Evolutionary conservation across 805 yeast species (phyloP).

Genomic region (Myxozyma geophila): DNA sequence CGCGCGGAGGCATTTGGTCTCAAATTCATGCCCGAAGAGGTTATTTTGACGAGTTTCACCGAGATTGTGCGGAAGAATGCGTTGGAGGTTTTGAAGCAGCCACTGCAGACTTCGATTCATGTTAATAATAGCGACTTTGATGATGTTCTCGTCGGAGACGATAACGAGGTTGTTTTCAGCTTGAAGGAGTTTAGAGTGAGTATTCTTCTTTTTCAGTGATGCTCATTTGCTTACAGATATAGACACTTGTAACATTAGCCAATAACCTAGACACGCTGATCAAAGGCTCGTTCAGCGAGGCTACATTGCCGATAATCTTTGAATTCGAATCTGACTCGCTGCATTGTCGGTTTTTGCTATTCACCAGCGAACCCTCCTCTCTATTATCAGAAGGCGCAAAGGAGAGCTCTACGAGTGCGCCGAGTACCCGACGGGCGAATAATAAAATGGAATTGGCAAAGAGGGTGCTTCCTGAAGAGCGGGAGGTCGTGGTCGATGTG

Average conservation of each 20-base stretch:
- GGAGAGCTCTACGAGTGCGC: not conserved
- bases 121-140: conserved; percentile 21
- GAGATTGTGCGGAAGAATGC: conserved; percentile 16
- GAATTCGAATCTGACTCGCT: conserved; percentile 14
- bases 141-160: conserved; percentile 11
- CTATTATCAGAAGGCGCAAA: not conserved
- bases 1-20: conserved; percentile 33
- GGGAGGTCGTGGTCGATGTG: conserved; percentile 4
- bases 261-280: conserved; percentile 17
- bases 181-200: conserved; percentile 29
- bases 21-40: conserved; percentile 14
- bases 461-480: not conserved
- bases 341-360: conserved; percentile 17
- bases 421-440: not conserved
- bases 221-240: not conserved
- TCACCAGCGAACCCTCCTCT: conserved; percentile 30
- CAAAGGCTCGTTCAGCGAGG: conserved; percentile 25
- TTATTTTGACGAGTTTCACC: conserved; percentile 26
- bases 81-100: conserved; percentile 29
- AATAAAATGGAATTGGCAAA: conserved; percentile 2
- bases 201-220: too few relatives aligned
- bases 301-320: conserved; percentile 28
- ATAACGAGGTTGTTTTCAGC: conserved; percentile 21
- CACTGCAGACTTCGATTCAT: conserved; percentile 32
- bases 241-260: conserved; percentile 25